Conservation (phyloP, 805 yeast genomes). For the Starmerella cellae region DNA sequence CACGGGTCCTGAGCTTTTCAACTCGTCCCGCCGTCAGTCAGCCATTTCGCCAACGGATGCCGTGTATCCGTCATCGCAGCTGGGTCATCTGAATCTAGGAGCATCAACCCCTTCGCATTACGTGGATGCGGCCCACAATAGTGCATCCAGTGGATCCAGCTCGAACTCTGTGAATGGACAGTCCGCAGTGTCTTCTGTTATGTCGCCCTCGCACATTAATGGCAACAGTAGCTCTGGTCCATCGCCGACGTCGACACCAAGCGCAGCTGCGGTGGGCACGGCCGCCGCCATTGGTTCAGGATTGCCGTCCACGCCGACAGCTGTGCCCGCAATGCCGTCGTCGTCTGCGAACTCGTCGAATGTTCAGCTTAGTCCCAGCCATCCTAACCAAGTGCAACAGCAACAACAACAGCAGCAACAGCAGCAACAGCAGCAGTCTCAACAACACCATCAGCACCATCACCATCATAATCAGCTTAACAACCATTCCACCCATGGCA, state of each 20-base stretch:
- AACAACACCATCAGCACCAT: background rate
- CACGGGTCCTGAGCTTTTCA: constrained; percentile 10
- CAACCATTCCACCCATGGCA: background rate
- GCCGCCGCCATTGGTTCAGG: background rate
- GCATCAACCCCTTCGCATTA: constrained; percentile 3
- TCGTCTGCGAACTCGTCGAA: background rate
- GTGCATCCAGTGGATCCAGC: background rate
- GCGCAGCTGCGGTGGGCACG: background rate
- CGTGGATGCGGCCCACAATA: background rate
- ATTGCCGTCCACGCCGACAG: background rate
- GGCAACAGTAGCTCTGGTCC: background rate
- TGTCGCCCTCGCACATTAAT: background rate
- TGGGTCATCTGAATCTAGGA: background rate
- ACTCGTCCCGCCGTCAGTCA: constrained; percentile 12
- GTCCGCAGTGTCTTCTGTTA: background rate
- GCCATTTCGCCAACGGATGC: constrained; percentile 14
- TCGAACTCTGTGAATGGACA: background rate
- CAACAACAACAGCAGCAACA: constrained; percentile 17
- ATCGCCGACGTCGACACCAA: background rate
- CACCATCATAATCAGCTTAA: constrained; percentile 1
- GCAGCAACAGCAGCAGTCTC: background rate
- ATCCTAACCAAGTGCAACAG: background rate
- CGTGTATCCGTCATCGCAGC: background rate
- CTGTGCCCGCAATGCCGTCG: background rate
- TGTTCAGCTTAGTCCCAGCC: background rate